Conservation (phyloP, 2,329 filamentous ascomycete genomes). For the Paraconiothyrium brasiliense region DNA sequence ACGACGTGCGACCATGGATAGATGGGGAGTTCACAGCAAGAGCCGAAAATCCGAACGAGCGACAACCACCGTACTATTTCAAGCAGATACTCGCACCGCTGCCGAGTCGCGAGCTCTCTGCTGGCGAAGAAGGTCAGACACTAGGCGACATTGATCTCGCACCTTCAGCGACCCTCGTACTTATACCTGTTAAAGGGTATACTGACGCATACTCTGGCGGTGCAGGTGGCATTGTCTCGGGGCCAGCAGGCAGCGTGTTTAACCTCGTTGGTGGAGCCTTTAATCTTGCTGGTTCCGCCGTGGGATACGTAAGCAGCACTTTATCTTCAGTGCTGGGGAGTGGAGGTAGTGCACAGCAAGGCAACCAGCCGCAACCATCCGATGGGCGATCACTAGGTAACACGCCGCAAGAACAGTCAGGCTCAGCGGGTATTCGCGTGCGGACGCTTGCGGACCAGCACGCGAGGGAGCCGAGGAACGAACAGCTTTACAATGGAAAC, state of each 20-base stretch:
- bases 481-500: constrained; percentile 91
- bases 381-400: constrained; percentile 19
- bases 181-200: constrained; percentile 74
- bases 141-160: constrained; percentile 76
- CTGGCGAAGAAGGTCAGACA: constrained; percentile 75
- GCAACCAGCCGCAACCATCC: constrained; percentile 24
- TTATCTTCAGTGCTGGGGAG: constrained; percentile 43
- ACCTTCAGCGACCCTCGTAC: constrained; percentile 83
- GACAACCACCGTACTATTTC: constrained; percentile 75
- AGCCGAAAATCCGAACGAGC: constrained; percentile 30
- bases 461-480: constrained; percentile 64
- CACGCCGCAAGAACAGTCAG: constrained; percentile 23
- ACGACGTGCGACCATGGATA: constrained; percentile 79
- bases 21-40: constrained; percentile 57
- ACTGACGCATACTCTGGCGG: constrained; percentile 65
- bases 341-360: constrained; percentile 23
- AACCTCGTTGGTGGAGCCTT: constrained; percentile 47
- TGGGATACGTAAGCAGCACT: constrained; percentile 45
- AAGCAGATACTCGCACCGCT: constrained; percentile 82
- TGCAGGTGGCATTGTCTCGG: constrained; percentile 41
- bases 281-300: constrained; percentile 45
- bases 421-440: constrained; percentile 49
- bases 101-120: constrained; percentile 77
- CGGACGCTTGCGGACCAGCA: constrained; percentile 57
- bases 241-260: constrained; percentile 32